A percentile compares a stretch with the other conserved stretches of the same genome.
phyloP scores from a whole-genome alignment of 2,329 filamentous ascomycete species.

The Claviceps monticola region DNA sequence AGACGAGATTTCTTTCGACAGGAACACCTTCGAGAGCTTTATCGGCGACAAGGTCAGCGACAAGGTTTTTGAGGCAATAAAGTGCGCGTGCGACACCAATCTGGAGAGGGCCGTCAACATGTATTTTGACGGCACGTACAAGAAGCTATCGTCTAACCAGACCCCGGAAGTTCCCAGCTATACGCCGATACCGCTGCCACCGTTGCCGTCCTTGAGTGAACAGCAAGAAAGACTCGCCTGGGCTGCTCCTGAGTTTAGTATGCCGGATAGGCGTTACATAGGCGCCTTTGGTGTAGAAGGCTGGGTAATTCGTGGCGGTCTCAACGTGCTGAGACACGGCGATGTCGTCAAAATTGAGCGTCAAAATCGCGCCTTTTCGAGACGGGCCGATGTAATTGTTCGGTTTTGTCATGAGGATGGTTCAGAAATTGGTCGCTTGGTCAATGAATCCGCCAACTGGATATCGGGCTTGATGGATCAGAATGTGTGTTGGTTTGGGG shows the following conservation, averaged over 20 bases:
- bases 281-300: constrained; percentile 84
- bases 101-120: constrained; percentile 53
- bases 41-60: constrained; percentile 41
- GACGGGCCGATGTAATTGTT: constrained; percentile 73
- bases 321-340: constrained; percentile 60
- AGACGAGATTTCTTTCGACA: constrained; percentile 34
- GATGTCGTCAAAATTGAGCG: constrained; percentile 80
- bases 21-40: constrained; percentile 43
- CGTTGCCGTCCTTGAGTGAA: neutral
- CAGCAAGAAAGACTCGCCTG: neutral
- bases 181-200: neutral
- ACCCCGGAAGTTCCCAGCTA: neutral
- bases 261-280: constrained; percentile 51
- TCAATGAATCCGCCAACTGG: constrained; percentile 81
- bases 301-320: constrained; percentile 81
- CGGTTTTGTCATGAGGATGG: constrained; percentile 72
- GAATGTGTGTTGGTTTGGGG: constrained; percentile 75
- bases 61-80: constrained; percentile 35
- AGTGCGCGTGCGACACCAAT: constrained; percentile 40
- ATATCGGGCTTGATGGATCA: constrained; percentile 87
- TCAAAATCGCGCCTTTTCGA: constrained; percentile 48
- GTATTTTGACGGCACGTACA: constrained; percentile 58
- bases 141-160: constrained; percentile 24
- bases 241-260: constrained; percentile 9
- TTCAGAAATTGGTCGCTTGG: constrained; percentile 72